These are phyloP conservation scores for Beauveria pseudobassiana DNA, from an alignment of 2,329 filamentous ascomycete genomes.

Conservation along the genomic window DNA sequence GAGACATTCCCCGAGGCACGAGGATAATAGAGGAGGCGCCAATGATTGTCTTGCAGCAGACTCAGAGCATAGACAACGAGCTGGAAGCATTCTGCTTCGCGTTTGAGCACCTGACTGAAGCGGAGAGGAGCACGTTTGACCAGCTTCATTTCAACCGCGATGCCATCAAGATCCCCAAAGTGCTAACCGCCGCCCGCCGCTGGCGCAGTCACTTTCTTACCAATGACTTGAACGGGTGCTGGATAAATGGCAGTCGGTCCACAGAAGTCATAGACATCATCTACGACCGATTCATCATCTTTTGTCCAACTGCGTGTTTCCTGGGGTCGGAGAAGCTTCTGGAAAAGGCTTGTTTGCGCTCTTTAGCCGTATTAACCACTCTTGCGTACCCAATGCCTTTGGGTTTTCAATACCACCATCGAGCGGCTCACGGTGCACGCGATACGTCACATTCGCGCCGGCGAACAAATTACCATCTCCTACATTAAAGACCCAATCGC, in stretches of 20 bases:
- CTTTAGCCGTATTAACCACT: too few relatives aligned
- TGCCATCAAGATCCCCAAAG: fast-evolving
- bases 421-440: not conserved
- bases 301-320: too few relatives aligned
- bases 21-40: not conserved
- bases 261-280: too few relatives aligned
- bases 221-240: not conserved
- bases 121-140: not conserved
- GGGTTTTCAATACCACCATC: not conserved
- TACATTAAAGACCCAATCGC: not conserved
- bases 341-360: too few relatives aligned
- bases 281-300: too few relatives aligned
- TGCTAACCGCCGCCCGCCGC: not conserved
- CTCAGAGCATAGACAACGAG: too few relatives aligned
- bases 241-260: too few relatives aligned
- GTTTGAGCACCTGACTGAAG: not conserved
- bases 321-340: too few relatives aligned
- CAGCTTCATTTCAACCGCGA: not conserved
- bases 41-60: not conserved
- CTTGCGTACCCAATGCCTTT: not conserved
- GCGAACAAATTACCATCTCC: not conserved
- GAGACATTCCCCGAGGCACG: not conserved
- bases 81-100: not conserved
- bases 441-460: not conserved
- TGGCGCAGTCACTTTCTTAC: not conserved